Conservation (phyloP, 345 rosid species). For the Gossypium longicalyx region DNA sequence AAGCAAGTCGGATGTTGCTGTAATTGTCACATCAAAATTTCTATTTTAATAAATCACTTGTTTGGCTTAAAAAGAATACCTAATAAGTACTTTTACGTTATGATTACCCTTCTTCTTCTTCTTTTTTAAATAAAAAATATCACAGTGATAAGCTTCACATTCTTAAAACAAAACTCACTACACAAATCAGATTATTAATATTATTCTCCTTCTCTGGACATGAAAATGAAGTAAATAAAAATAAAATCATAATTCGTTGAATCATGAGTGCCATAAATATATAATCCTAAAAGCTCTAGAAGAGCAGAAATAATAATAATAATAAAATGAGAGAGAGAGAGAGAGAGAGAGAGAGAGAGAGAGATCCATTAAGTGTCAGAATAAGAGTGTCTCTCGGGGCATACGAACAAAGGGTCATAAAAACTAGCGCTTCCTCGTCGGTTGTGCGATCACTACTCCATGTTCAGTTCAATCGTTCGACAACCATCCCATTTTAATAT, state of each 20-base stretch:
- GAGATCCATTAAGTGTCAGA: neutral
- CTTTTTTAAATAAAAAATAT: too few relatives aligned
- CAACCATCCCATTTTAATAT: neutral
- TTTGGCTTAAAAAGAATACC: neutral
- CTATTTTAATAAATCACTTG: neutral
- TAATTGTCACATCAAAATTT: neutral
- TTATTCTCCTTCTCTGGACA: too few relatives aligned
- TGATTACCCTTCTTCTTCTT: fast-evolving
- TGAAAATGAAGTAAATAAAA: too few relatives aligned
- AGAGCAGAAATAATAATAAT: neutral
- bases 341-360: neutral
- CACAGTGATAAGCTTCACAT: too few relatives aligned
- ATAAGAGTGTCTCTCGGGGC: neutral
- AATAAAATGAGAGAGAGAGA: neutral
- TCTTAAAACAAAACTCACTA: too few relatives aligned
- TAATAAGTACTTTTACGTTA: too few relatives aligned
- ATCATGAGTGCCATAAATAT: too few relatives aligned
- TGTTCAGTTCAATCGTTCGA: neutral
- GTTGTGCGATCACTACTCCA: slow-evolving; percentile 1
- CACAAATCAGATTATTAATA: too few relatives aligned
- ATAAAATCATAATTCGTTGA: too few relatives aligned
- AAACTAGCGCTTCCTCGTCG: slow-evolving; percentile 10
- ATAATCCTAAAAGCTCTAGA: neutral
- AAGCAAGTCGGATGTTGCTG: neutral
- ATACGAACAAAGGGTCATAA: neutral